Percentiles rank a stretch among this genome's conserved stretches.
Conservation (phyloP, 306 rosid species). For the Canavalia ensiformis region DNA sequence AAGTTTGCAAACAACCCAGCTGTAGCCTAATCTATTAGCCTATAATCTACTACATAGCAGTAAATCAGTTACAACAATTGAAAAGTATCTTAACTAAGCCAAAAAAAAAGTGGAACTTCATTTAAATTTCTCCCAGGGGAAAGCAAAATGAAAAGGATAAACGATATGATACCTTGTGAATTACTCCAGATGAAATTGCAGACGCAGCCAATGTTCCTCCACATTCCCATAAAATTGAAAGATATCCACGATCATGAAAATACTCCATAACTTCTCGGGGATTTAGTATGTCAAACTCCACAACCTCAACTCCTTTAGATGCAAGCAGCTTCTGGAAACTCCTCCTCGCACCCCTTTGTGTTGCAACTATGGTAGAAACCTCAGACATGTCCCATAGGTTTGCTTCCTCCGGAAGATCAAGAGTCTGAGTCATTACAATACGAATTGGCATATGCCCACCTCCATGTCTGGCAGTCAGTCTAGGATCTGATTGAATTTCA, state of each 20-base stretch:
- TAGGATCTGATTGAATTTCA: slow-evolving; percentile 71
- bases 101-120: slow-evolving; percentile 33
- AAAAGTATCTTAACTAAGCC: slow-evolving; percentile 8
- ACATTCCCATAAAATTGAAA: slow-evolving; percentile 94
- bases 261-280: slow-evolving; percentile 92
- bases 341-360: slow-evolving; percentile 91
- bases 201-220: slow-evolving; percentile 97
- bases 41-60: background rate
- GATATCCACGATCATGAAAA: slow-evolving; percentile 88
- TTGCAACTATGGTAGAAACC: slow-evolving; percentile 84
- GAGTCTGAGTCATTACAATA: slow-evolving; percentile 79
- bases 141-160: slow-evolving; percentile 16
- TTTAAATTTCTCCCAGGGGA: slow-evolving; percentile 8
- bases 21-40: slow-evolving; percentile 4
- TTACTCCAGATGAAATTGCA: slow-evolving; percentile 89
- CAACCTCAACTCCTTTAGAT: slow-evolving; percentile 94
- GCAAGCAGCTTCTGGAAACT: slow-evolving; percentile 94
- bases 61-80: background rate
- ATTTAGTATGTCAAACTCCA: slow-evolving; percentile 88
- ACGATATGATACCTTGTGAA: slow-evolving; percentile 77
- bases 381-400: slow-evolving; percentile 81
- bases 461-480: slow-evolving; percentile 91
- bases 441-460: slow-evolving; percentile 90
- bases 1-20: background rate
- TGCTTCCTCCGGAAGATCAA: slow-evolving; percentile 91